Evolutionary conservation across 257 asterid genomes (phyloP), one percentile per base, ranked within the genome.

Genomic region (Thymus mandschuricus): DNA sequence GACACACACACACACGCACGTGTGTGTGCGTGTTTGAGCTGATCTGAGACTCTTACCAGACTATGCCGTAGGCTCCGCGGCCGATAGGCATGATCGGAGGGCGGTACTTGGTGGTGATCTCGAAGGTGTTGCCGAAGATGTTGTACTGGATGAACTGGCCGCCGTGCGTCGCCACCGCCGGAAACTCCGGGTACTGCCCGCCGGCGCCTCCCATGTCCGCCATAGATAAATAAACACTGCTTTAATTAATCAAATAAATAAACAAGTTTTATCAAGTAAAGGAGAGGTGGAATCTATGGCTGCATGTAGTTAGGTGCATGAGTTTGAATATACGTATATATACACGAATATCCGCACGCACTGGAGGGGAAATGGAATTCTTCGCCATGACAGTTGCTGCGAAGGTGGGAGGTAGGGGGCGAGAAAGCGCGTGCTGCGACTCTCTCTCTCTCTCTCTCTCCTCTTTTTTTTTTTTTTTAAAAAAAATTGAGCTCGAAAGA

Each of bases 31-130:
- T 28, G 6, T 55, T 6, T 6, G 2, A 1, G 38, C 0, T 11
- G 6, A 2, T 27, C 12, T 0, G 5, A 3, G 21, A 9, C 6
- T 6, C 62, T 66, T 77, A 95, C 99, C 99, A 95, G 67, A 95
- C 98, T 46, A 95, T 88, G 71, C 99, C 99, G 61, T 95, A 95
- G 49, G 99, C 99, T 12, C 99, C 99, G 48, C 99, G 98, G 52
- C 96, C 99, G 68, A 95, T 86, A 31, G 99, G 97, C 90, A 87
- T 87, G 74, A 95, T 86, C 62, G 99, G 99, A 60, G 96, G 84
- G 0, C 92, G 80, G 67, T 95, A 95, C 83, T 92, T 95, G 52
- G 64, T 62, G 15, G 96, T 89, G 73, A 95, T 78, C 87, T 95
- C 97, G 46, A 95, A 95, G 27, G 74, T 62, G 80, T 86, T 88